Evolutionary conservation across 371 early-diverging fungal species (phyloP).

Genomic region (Rhizomucor miehei): DNA sequence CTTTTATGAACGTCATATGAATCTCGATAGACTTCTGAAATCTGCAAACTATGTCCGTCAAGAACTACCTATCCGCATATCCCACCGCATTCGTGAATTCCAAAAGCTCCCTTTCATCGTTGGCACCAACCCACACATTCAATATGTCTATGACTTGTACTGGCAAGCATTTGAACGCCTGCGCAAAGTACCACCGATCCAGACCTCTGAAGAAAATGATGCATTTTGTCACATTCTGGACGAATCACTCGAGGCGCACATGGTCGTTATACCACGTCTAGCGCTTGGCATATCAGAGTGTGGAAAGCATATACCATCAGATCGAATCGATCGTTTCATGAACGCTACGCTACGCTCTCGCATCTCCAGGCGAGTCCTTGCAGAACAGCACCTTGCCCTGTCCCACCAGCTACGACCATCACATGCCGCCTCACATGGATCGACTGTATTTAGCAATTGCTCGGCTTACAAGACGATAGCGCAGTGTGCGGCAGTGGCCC

Average conservation of each 20-base stretch:
- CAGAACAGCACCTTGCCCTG: slow-evolving; percentile 80
- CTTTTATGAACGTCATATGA: slow-evolving; percentile 77
- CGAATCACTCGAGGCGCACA: slow-evolving; percentile 61
- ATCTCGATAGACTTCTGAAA: slow-evolving; percentile 66
- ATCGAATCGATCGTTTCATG: slow-evolving; percentile 73
- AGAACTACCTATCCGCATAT: slow-evolving; percentile 84
- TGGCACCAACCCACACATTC: slow-evolving; percentile 80
- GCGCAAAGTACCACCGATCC: slow-evolving; percentile 59
- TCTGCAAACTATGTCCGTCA: slow-evolving; percentile 81
- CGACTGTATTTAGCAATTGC: slow-evolving; percentile 58
- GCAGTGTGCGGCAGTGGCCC: slow-evolving; percentile 54
- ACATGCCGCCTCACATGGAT: slow-evolving; percentile 12
- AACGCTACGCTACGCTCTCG: slow-evolving; percentile 73
- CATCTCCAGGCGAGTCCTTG: slow-evolving; percentile 81
- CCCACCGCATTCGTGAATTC: slow-evolving; percentile 82
- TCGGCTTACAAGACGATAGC: slow-evolving; percentile 56
- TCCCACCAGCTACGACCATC: slow-evolving; percentile 30
- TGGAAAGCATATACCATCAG: slow-evolving; percentile 53
- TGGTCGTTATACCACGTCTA: slow-evolving; percentile 78
- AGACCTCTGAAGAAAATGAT: slow-evolving; percentile 67
- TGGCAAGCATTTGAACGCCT: slow-evolving; percentile 81
- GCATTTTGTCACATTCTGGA: slow-evolving; percentile 66
- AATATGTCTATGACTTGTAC: slow-evolving; percentile 73
- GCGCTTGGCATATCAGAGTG: slow-evolving; percentile 79
- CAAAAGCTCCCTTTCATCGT: slow-evolving; percentile 80